A percentile compares a stretch with the other conserved stretches of the same genome.
phyloP scores from a whole-genome alignment of 2,329 filamentous ascomycete species.

The Colletotrichum cuscutae region DNA sequence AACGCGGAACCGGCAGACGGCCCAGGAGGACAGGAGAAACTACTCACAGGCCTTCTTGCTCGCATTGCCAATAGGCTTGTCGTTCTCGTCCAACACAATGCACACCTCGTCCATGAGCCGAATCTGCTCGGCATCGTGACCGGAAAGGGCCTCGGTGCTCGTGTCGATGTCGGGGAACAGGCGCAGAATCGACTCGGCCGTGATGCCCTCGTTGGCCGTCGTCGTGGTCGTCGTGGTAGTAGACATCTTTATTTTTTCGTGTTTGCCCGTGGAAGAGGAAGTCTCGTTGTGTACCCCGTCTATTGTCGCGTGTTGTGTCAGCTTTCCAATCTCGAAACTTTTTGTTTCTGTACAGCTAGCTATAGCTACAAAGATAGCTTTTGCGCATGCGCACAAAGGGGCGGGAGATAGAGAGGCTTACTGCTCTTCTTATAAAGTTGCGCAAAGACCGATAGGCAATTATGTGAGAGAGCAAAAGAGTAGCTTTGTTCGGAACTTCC shows the following conservation, averaged over 20 bases:
- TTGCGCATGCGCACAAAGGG: not conserved
- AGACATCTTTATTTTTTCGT: conserved; percentile 37
- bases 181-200: conserved; percentile 84
- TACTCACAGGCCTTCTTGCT: conserved; percentile 96
- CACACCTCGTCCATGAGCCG: conserved; percentile 98
- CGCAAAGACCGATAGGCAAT: not conserved
- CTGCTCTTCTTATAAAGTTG: not conserved
- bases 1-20: not conserved
- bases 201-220: conserved; percentile 72
- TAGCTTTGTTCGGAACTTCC: not conserved
- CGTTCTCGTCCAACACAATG: conserved; percentile 94
- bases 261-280: not conserved
- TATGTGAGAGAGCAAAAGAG: not conserved
- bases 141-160: conserved; percentile 79
- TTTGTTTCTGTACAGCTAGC: not conserved
- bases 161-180: conserved; percentile 88
- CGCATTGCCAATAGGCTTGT: conserved; percentile 91
- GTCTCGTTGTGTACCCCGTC: too few relatives aligned
- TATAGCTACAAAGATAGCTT: not conserved
- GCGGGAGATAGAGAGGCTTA: not conserved
- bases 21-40: not conserved
- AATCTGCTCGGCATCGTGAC: conserved; percentile 98
- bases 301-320: not conserved
- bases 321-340: not conserved
- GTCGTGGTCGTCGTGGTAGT: conserved; percentile 52